Evolutionary conservation across 306 rosid species (phyloP).

Genomic region (Argentina anserina): DNA sequence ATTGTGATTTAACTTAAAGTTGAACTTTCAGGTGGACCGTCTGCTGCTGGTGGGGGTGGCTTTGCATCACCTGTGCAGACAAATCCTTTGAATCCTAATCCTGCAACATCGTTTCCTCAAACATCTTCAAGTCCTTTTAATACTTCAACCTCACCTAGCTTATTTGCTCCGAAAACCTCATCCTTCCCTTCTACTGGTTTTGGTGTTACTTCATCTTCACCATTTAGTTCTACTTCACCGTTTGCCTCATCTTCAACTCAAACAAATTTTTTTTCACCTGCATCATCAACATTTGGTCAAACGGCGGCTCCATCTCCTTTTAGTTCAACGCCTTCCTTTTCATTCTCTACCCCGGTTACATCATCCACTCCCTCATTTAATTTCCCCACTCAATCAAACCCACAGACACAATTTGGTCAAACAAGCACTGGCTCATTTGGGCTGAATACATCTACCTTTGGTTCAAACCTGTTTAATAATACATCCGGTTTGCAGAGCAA

Average conservation of each 20-base stretch:
- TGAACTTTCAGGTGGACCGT: slow-evolving; percentile 69
- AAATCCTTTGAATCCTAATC: slow-evolving; percentile 46
- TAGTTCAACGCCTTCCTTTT: slow-evolving; percentile 32
- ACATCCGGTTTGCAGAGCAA: slow-evolving; percentile 57
- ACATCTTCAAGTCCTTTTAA: slow-evolving; percentile 63
- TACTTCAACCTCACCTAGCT: slow-evolving; percentile 44
- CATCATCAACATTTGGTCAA: slow-evolving; percentile 33
- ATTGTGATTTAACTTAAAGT: background rate
- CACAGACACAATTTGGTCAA: slow-evolving; percentile 56
- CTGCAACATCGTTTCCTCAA: slow-evolving; percentile 59
- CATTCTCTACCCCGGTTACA: slow-evolving; percentile 51
- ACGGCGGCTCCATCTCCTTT: slow-evolving; percentile 52
- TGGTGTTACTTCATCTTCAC: slow-evolving; percentile 20
- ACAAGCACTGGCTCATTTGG: slow-evolving; percentile 46
- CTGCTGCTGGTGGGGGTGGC: slow-evolving; percentile 50
- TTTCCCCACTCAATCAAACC: slow-evolving; percentile 50
- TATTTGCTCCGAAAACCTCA: slow-evolving; percentile 62
- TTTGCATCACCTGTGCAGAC: slow-evolving; percentile 54
- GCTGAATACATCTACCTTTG: slow-evolving; percentile 36
- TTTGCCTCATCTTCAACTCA: slow-evolving; percentile 51
- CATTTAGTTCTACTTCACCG: slow-evolving; percentile 55
- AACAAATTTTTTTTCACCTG: slow-evolving; percentile 38
- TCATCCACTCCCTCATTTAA: slow-evolving; percentile 49
- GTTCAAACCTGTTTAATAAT: slow-evolving; percentile 43
- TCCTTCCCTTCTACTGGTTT: slow-evolving; percentile 47